Base-by-base conservation (phyloP, 306 rosid genomes). In the Arachis stenosperma region DNA sequence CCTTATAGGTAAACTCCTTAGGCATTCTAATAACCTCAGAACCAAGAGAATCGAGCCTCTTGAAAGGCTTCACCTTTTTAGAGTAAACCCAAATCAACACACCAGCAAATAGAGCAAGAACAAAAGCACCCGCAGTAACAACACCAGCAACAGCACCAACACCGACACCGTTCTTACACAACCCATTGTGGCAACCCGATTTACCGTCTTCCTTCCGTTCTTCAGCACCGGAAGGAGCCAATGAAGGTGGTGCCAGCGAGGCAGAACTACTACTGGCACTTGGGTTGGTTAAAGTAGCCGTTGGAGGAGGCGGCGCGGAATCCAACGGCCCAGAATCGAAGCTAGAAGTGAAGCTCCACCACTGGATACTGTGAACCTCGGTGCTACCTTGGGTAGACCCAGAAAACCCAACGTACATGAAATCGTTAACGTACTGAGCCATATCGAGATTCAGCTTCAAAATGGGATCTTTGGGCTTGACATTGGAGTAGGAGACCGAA, bases 301-400 rank as follows among this genome's bases (percentile, higher is more conserved):
- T 71, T 15, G 96, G 89, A 7, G 94, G 89, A 8, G 90, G 89
- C 13, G 84, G 74, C 9, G 80, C n/a, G 5, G 78, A 51, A 51
- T 51, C 56, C 56, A 51, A 27, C 13, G 37, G 36, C 39, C 61
- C 47, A 65, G 96, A 84, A 13, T 82, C 86, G 22, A 89, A 82
- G 2, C 90, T 85, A 1, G 94, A 92, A 54, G 70, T 81, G 65
- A 92, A 92, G 73, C 94, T 92, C 98, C 98, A 92, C 98, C 98
- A 92, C 22, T 86, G 85, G 0, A 92, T 61, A 41, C 81, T 86
- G 80, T 92, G 98, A 46, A 82, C 78, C 79, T 92, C 98, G 2
- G 98, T 92, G 77, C 98, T 92, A 13, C 96, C 96, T 71, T 92
- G 98, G 2, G 96, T 92, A 22, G 98, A 88, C 51, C 90, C 98